Evolutionary conservation across 2,329 filamentous ascomycete species (phyloP).

Genomic region (Trichoderma aggressivum): DNA sequence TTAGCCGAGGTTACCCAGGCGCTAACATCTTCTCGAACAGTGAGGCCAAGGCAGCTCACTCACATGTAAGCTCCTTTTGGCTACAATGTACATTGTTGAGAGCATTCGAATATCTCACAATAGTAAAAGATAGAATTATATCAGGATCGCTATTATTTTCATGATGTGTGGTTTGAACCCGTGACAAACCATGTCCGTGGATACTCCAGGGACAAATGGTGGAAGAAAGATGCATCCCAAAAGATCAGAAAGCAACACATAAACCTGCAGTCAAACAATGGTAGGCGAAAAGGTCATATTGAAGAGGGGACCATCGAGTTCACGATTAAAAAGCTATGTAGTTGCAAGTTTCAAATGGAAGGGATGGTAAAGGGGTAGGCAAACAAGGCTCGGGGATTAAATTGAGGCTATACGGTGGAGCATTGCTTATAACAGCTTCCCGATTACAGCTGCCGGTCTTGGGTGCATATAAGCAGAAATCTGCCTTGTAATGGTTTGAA

Average conservation of each 20-base stretch:
- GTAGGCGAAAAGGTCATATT: not conserved
- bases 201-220: too few relatives aligned
- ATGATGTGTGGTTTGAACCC: too few relatives aligned
- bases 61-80: not conserved
- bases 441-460: not conserved
- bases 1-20: conserved; percentile 21
- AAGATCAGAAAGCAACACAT: not conserved
- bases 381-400: not conserved
- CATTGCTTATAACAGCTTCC: not conserved
- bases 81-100: not conserved
- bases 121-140: too few relatives aligned
- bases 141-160: too few relatives aligned
- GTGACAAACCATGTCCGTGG: too few relatives aligned
- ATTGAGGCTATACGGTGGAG: not conserved
- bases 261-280: not conserved
- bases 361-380: not conserved
- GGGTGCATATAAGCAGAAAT: not conserved
- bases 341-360: not conserved
- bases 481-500: not conserved
- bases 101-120: not conserved
- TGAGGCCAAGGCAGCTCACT: not conserved
- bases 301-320: not conserved
- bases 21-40: not conserved
- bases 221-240: not conserved
- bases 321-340: not conserved